Conservation (phyloP, 2,329 filamentous ascomycete species). For the Taxawa tesnikishii region DNA sequence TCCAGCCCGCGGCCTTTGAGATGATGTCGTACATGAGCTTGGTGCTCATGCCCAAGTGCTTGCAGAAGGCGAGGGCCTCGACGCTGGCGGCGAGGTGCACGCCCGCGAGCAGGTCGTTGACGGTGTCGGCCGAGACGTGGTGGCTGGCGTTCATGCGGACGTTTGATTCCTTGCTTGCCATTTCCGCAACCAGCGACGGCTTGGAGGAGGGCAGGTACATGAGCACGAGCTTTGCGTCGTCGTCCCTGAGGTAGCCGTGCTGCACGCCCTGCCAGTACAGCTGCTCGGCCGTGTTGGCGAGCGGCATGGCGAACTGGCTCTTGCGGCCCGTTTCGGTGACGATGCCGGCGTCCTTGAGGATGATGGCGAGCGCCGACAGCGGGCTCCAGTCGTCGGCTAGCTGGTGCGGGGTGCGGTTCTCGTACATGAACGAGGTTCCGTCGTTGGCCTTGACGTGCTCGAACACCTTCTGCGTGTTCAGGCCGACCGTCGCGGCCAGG, state of each 20-base stretch:
- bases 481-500: slow-evolving; percentile 39
- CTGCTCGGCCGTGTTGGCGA: slow-evolving; percentile 53
- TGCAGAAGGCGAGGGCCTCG: slow-evolving; percentile 36
- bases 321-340: slow-evolving; percentile 54
- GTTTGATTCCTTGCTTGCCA: slow-evolving; percentile 16
- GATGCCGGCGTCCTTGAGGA: slow-evolving; percentile 43
- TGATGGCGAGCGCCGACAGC: slow-evolving; percentile 31
- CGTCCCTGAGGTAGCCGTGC: slow-evolving; percentile 42
- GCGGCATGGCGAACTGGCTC: slow-evolving; percentile 45
- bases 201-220: slow-evolving; percentile 31
- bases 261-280: slow-evolving; percentile 48
- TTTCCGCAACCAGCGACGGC: slow-evolving; percentile 18
- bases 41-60: slow-evolving; percentile 31
- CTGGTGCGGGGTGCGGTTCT: slow-evolving; percentile 42
- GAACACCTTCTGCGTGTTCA: slow-evolving; percentile 37
- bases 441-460: slow-evolving; percentile 32
- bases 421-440: slow-evolving; percentile 42
- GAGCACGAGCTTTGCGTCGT: slow-evolving; percentile 45
- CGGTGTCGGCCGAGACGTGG: slow-evolving; percentile 21
- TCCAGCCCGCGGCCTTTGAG: slow-evolving; percentile 34
- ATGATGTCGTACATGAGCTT: slow-evolving; percentile 34
- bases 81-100: slow-evolving; percentile 37
- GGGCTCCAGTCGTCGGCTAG: slow-evolving; percentile 38
- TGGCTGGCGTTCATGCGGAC: slow-evolving; percentile 23
- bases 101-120: slow-evolving; percentile 28